Evolutionary conservation across 2,329 filamentous ascomycete species (phyloP), one percentile per base, ranked within the genome.

Genomic region (Sporothrix mexicana): DNA sequence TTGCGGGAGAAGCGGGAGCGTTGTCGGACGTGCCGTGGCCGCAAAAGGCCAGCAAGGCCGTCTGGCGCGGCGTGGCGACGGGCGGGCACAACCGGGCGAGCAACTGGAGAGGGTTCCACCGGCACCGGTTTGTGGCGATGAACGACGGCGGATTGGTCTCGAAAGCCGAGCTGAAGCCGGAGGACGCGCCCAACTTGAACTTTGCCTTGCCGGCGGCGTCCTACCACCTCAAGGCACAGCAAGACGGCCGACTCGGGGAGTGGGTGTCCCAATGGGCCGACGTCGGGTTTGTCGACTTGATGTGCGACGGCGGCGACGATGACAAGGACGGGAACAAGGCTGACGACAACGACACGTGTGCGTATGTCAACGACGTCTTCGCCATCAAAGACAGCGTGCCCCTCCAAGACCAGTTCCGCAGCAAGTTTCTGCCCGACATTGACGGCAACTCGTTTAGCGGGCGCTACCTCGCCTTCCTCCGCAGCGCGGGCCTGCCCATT

Each of bases 71-170:
- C 47, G 89, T 91, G 9, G 90, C 89, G 1, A 91, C 90, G 1
- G 90, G 90, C 2, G 91, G 90, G 0, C 81, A 81, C 53, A 90
- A 92, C 76, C 82, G 84, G 76, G 77, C 84, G 79, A 76, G 85
- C 41, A 93, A 90, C 77, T 94, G 92, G 92, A 87, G 84, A 12
- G 87, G 89, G 0, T 94, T 93, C 77, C 92, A 94, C 75, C 88
- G 92, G 3, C 92, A 94, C 78, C 90, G 92, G 1, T 93, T 94
- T 78, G 86, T 93, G 1, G 85, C 89, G 62, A 92, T 94, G 89
- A 87, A 90, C 77, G 94, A 94, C 76, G 87, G 84, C 12, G 92
- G 90, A 8, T 85, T 84, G 72, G 83, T 92, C 3, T 77, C 78
- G 6, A 78, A 80, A 7, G 87, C 86, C 2, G 87, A 91, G 76